Evolutionary conservation across 331 rosid species (phyloP).

Genomic region (Quercus lobata): DNA sequence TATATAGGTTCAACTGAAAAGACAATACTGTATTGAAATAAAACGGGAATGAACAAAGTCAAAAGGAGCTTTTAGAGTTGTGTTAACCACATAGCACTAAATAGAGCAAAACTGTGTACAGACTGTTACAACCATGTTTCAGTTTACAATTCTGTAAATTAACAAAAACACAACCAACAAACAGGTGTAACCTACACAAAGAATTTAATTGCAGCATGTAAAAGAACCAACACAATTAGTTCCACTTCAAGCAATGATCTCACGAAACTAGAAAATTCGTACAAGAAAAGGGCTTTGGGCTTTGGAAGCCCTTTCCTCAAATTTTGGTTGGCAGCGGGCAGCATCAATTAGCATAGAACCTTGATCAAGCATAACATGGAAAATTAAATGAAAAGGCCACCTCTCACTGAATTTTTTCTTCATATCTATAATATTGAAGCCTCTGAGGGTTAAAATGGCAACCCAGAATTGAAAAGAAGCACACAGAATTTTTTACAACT

Average conservation of each 20-base stretch:
- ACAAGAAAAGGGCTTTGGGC: not conserved
- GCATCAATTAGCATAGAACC: not conserved
- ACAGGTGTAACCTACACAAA: not conserved
- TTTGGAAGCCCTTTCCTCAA: not conserved
- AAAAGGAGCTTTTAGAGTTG: not conserved
- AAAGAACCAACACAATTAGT: not conserved
- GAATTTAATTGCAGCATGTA: not conserved
- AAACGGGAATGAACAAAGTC: not conserved
- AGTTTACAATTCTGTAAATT: too few relatives aligned
- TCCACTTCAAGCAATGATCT: not conserved
- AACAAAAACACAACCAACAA: not conserved
- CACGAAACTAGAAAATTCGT: not conserved
- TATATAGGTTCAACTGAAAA: not conserved
- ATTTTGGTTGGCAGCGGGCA: not conserved
- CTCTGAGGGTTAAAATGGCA: not conserved
- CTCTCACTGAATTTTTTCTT: not conserved
- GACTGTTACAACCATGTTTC: not conserved
- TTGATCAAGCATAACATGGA: not conserved
- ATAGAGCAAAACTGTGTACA: too few relatives aligned
- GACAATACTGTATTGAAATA: not conserved
- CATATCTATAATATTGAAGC: not conserved
- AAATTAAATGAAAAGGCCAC: not conserved
- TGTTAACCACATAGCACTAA: not conserved
- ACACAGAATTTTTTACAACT: not conserved
- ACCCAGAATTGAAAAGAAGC: too few relatives aligned